phyloP scores from a whole-genome alignment of 1,284 basidiomycete species.

The Ganoderma lucidum region DNA sequence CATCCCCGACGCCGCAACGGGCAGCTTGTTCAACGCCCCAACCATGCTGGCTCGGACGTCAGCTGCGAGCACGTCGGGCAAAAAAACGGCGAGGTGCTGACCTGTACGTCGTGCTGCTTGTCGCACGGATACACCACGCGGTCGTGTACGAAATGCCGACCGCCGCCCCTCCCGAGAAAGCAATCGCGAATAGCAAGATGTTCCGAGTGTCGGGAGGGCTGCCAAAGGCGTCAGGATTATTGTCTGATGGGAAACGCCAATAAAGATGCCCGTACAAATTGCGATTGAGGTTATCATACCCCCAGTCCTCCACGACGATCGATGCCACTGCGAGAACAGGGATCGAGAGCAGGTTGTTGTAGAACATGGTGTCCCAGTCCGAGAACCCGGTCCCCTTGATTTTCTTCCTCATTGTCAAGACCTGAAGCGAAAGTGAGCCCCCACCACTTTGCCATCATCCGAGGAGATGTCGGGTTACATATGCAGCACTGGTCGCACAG shows the following conservation, averaged over 20 bases:
- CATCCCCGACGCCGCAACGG: slow-evolving; percentile 96
- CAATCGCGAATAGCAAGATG: slow-evolving; percentile 88
- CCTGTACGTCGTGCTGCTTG: slow-evolving; percentile 98
- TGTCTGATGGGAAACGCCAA: not conserved
- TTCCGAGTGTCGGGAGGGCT: slow-evolving; percentile 88
- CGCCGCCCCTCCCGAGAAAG: slow-evolving; percentile 95
- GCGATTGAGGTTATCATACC: slow-evolving; percentile 73
- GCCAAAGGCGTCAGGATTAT: slow-evolving; percentile 17
- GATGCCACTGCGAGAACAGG: slow-evolving; percentile 90
- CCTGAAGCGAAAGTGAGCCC: slow-evolving; percentile 54
- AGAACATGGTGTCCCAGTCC: slow-evolving; percentile 99
- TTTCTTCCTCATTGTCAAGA: slow-evolving; percentile 95
- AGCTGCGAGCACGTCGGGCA: slow-evolving; percentile 10
- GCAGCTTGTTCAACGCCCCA: slow-evolving; percentile 97
- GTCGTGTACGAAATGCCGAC: slow-evolving; percentile 99
- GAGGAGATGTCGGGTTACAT: slow-evolving; percentile 63
- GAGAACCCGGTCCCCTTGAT: slow-evolving; percentile 99
- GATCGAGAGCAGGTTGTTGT: slow-evolving; percentile 97
- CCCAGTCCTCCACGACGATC: slow-evolving; percentile 92
- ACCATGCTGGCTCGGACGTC: slow-evolving; percentile 81
- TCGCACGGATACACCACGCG: slow-evolving; percentile 97
- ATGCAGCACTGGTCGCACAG: slow-evolving; percentile 91
- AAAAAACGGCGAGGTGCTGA: slow-evolving; percentile 38
- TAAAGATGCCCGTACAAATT: slow-evolving; percentile 80
- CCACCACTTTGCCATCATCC: not conserved